A percentile compares a stretch with the other conserved stretches of the same genome.
These are phyloP conservation scores for Claviceps purpurea DNA, from an alignment of 2,329 filamentous ascomycete species.

Conservation along the genomic window DNA sequence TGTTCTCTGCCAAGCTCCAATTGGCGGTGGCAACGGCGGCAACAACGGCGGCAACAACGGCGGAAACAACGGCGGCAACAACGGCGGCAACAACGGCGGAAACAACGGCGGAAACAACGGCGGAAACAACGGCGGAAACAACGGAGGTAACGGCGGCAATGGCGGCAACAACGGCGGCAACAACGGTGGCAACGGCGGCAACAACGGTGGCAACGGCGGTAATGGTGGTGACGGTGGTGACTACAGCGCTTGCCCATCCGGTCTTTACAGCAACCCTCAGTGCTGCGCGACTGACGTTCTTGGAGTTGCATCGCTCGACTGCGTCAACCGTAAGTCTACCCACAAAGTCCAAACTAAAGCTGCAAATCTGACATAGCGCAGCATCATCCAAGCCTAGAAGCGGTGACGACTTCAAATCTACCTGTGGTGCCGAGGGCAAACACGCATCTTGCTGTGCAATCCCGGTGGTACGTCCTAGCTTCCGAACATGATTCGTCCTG, in stretches of 20 bases:
- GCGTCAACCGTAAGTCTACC: conserved; percentile 12
- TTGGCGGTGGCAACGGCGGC: not conserved
- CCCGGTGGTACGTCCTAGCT: conserved; percentile 3
- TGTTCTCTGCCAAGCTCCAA: not conserved
- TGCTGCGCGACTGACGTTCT: conserved; percentile 38
- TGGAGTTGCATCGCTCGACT: conserved; percentile 32
- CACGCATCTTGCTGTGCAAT: conserved; percentile 6
- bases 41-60: not conserved
- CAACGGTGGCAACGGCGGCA: no score
- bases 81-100: not conserved
- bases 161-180: no score
- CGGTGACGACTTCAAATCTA: conserved; percentile 2
- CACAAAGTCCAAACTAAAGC: no score
- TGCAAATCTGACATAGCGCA: not conserved
- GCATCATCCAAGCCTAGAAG: conserved; percentile 1
- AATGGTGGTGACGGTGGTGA: not conserved
- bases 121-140: no score
- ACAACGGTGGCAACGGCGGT: no score
- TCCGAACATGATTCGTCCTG: no score
- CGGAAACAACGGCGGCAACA: not conserved
- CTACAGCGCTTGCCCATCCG: conserved; percentile 8
- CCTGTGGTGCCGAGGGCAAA: conserved; percentile 2
- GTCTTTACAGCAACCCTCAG: conserved; percentile 18
- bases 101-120: not conserved
- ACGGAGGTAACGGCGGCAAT: not conserved